Conservation (phyloP, 2,329 filamentous ascomycete genomes). For the Penicillium brasilianum region DNA sequence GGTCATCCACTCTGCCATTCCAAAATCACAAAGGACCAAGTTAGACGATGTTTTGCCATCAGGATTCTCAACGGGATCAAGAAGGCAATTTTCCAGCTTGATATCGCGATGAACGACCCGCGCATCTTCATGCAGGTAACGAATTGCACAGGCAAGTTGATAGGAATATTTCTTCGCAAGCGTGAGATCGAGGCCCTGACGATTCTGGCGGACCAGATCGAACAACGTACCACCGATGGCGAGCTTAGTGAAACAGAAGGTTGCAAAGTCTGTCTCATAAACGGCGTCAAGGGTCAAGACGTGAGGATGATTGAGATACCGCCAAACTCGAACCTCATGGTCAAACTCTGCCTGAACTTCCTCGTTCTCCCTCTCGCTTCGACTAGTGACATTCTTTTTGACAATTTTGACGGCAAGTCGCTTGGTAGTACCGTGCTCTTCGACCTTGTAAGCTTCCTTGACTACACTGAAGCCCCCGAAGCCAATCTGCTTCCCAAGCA, state of each 20-base stretch:
- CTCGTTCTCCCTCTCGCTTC: conserved; percentile 66
- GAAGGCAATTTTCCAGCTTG: conserved; percentile 71
- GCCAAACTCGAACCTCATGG: conserved; percentile 71
- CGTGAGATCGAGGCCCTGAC: conserved; percentile 56
- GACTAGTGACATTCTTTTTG: conserved; percentile 61
- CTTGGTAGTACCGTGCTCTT: conserved; percentile 59
- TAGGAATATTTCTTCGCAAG: conserved; percentile 65
- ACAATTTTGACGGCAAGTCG: conserved; percentile 69
- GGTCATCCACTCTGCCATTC: conserved; percentile 70
- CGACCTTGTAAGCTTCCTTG: conserved; percentile 69
- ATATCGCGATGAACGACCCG: conserved; percentile 70
- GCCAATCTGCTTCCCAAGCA: conserved; percentile 69
- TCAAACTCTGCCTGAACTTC: conserved; percentile 70
- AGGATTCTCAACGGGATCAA: conserved; percentile 59
- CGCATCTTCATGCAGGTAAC: conserved; percentile 71
- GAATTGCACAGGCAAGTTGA: conserved; percentile 67
- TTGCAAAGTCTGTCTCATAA: conserved; percentile 70
- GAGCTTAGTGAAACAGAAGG: conserved; percentile 69
- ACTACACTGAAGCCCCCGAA: conserved; percentile 70
- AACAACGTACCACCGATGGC: conserved; percentile 69
- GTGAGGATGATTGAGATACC: conserved; percentile 66
- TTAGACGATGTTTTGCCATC: conserved; percentile 58
- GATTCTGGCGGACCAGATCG: conserved; percentile 63
- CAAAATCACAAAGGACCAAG: conserved; percentile 70
- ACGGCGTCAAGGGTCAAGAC: conserved; percentile 67